These are phyloP conservation scores for Candida loeiensis DNA, from an alignment of 805 yeast species.

Conservation along the genomic window DNA sequence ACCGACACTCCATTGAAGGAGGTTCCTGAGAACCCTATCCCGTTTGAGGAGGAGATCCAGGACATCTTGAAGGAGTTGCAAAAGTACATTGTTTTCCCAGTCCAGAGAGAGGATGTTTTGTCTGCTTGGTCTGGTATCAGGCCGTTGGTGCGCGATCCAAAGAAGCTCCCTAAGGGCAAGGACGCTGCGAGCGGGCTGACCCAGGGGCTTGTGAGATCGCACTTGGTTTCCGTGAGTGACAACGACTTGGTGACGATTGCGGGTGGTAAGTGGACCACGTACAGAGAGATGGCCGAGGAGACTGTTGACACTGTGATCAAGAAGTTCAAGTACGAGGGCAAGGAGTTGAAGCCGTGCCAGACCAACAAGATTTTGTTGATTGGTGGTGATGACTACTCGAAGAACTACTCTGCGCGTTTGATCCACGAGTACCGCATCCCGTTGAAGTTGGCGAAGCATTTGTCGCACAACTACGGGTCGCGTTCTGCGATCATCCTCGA, in stretches of 20 bases:
- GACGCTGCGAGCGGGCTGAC: constrained; percentile 49
- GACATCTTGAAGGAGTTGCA: constrained; percentile 85
- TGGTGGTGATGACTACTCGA: constrained; percentile 81
- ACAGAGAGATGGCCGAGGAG: constrained; percentile 96
- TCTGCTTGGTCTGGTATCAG: constrained; percentile 98
- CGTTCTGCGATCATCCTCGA: constrained; percentile 75
- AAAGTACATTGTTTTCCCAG: constrained; percentile 85
- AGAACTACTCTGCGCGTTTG: constrained; percentile 70
- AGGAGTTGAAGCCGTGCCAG: constrained; percentile 42
- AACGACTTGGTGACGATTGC: constrained; percentile 83
- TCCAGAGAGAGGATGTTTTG: constrained; percentile 82
- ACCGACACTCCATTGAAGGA: constrained; percentile 82
- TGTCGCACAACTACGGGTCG: constrained; percentile 85
- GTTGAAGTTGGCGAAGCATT: constrained; percentile 71
- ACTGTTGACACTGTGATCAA: constrained; percentile 72
- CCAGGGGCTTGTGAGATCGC: constrained; percentile 88
- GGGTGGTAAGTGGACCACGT: constrained; percentile 98
- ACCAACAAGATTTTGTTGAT: constrained; percentile 56
- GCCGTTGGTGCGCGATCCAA: constrained; percentile 86
- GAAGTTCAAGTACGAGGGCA: constrained; percentile 36
- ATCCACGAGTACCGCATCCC: constrained; percentile 75
- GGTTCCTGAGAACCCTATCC: constrained; percentile 74
- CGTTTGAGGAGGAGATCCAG: constrained; percentile 83
- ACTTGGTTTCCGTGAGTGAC: constrained; percentile 67
- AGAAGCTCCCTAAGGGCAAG: constrained; percentile 44